Evolutionary conservation across 306 rosid genomes (phyloP), one percentile per base, ranked within the genome.

Genomic region (Spatholobus suberectus): DNA sequence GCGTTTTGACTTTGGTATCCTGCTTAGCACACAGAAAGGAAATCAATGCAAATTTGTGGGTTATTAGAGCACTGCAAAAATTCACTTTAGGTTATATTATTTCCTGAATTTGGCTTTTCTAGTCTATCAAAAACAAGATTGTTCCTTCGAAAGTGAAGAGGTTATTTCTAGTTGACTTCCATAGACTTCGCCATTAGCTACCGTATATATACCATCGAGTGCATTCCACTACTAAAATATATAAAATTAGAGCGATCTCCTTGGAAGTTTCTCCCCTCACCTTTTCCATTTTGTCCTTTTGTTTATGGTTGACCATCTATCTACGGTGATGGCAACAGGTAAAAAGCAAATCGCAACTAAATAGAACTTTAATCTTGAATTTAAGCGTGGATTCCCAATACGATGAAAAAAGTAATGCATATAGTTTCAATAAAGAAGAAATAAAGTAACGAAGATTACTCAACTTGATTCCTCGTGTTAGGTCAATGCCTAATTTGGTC

Each of bases 401-500:
- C 80, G 71, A 79, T 68, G 87, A 82, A 71, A 37, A 82, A 86
- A 52, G 85, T 49, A 79, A 52, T 27, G 78, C 40, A 71, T 37
- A 46, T 26, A 59, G 32, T 32, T 72, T 35, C 21, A 79, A 55
- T 27, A 78, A 77, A 77, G 80, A 63, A 54, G 82, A 77, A 71
- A 70, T 8, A 54, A 46, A 74, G 72, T 61, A 75, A 32, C 72
- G 26, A 37, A 62, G 81, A 76, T 20, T 70, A 34, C 83, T 76
- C 73, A 81, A 54, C 81, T 63, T 18, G 89, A 46, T 67, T 80
- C 73, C 66, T 71, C 76, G 69, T 74, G 70, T 71, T 87, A 76
- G 87, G 87, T 87, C 87, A 83, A 87, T 83, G 78, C 81, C 87
- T 80, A 76, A 41, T 76, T 46, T 63, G 83, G 47, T 44, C 81